These are phyloP conservation scores for Schizothecium vesticola DNA, from an alignment of 495 filamentous ascomycete genomes.

Conservation along the genomic window DNA sequence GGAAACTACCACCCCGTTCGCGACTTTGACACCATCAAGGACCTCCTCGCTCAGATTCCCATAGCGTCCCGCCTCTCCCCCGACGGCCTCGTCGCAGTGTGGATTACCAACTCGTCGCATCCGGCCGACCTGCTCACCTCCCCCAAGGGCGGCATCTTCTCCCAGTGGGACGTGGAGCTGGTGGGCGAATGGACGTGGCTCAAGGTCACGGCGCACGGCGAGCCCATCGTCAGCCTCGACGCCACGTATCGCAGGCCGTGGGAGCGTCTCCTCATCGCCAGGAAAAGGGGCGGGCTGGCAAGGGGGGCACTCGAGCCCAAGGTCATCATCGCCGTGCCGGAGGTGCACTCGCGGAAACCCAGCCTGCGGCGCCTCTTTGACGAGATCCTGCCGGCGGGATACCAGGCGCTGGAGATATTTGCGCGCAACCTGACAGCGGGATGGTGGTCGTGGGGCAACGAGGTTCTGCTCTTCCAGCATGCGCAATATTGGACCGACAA, in stretches of 20 bases:
- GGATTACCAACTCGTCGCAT: constrained; percentile 78
- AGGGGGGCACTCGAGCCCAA: constrained; percentile 11
- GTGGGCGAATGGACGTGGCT: constrained; percentile 90
- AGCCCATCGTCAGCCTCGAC: constrained; percentile 64
- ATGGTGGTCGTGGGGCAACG: constrained; percentile 88
- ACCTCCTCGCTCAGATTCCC: constrained; percentile 48
- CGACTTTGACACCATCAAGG: constrained; percentile 30
- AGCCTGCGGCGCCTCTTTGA: constrained; percentile 44
- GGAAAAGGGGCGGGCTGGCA: constrained; percentile 26
- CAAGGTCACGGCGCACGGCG: constrained; percentile 68
- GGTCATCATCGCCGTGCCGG: constrained; percentile 75
- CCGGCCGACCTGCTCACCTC: constrained; percentile 52
- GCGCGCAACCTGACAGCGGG: constrained; percentile 77
- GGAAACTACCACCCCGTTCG: constrained; percentile 52
- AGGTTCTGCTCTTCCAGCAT: constrained; percentile 75
- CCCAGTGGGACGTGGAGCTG: constrained; percentile 56
- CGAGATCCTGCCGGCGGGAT: constrained; percentile 40
- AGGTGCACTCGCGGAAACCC: constrained; percentile 89
- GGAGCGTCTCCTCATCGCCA: constrained; percentile 72
- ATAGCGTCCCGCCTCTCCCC: constrained; percentile 51
- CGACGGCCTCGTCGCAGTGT: constrained; percentile 63
- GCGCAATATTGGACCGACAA: constrained; percentile 56
- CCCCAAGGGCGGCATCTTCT: constrained; percentile 47
- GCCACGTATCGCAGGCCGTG: constrained; percentile 78
- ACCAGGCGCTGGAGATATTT: constrained; percentile 78